Evolutionary conservation across 2,329 filamentous ascomycete species (phyloP), one percentile per base, ranked within the genome.

Genomic region (Fusarium fujikuroi): DNA sequence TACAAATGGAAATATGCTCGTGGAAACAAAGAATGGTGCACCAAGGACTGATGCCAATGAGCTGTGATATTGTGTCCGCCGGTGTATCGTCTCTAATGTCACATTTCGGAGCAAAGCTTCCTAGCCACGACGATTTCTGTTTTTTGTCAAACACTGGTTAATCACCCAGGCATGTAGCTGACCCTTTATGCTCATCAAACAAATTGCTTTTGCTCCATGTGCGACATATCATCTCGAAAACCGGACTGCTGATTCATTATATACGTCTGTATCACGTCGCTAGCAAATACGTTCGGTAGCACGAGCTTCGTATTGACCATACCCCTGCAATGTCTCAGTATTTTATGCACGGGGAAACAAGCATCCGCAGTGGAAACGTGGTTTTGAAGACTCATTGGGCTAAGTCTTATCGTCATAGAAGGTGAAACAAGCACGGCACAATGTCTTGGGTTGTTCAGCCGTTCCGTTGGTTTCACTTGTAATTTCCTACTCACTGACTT

Each of bases 391-490:
- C 36, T 19, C 19, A 40, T 23, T 34, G 2, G 19, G 39, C n/a
- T 14, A 39, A 57, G 52, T 69, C 52, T 70, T 53, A 44, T 43
- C 66, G 66, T 69, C 66, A 69, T 69, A 60, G 65, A 69, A 18
- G 23, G 28, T 50, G 65, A 65, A 44, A 60, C 25, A 42, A 23
- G 11, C 40, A 47, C 69, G 32, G 53, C 66, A 30, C 16, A 43
- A 39, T 28, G 32, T 52, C 49, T 69, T 69, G 36, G 23, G 18
- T 32, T 62, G 36, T 34, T 69, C 28, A 50, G 23, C 52, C 42
- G 25, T 65, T 23, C 25, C 40, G 30, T 19, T 54, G 15, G 66
- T 70, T 49, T 70, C 67, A 66, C 43, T 60, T 56, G 28, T 47
- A 32, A 42, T 67, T 46, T n/a, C 28, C 60, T 34, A 50, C 36